A percentile compares a stretch with the other conserved stretches of the same genome.
Conservation (phyloP, 345 rosid species). For the Barbarea vulgaris region DNA sequence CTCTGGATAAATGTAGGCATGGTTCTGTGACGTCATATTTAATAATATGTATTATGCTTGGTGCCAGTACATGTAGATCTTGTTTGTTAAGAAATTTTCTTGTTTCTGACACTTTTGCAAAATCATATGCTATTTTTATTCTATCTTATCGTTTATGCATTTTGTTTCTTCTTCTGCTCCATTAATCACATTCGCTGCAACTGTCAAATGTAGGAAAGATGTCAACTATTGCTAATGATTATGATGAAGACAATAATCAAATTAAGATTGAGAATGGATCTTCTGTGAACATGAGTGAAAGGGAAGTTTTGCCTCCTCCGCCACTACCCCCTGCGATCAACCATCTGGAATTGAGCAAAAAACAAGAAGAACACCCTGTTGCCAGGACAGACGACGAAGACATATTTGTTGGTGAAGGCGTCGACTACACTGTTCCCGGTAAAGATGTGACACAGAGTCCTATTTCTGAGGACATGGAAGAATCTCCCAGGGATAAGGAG, state of each 20-base stretch:
- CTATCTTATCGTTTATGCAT: background rate
- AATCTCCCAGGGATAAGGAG: conserved; percentile 91
- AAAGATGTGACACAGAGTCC: conserved; percentile 86
- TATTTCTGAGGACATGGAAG: conserved; percentile 96
- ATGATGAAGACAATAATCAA: conserved; percentile 60
- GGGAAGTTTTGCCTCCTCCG: conserved; percentile 68
- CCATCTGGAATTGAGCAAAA: conserved; percentile 55
- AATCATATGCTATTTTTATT: no score
- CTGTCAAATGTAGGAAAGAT: conserved; percentile 53
- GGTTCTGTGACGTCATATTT: background rate
- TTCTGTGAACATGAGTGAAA: conserved; percentile 47
- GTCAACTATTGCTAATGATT: conserved; percentile 52
- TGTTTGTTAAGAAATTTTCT: background rate
- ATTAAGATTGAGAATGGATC: conserved; percentile 50
- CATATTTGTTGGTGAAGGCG: conserved; percentile 88
- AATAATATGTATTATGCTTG: background rate
- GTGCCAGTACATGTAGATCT: conserved; percentile 1
- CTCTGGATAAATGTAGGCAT: background rate
- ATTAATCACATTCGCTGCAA: background rate
- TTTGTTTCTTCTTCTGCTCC: conserved; percentile 1
- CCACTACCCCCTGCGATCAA: conserved; percentile 63
- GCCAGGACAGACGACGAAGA: conserved; percentile 78
- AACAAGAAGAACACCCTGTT: conserved; percentile 57
- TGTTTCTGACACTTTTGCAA: no score
- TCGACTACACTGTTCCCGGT: conserved; percentile 75